A percentile compares a stretch with the other conserved stretches of the same genome.
Evolutionary conservation across 306 rosid species (phyloP).

Genomic region (Citrullus amarus): DNA sequence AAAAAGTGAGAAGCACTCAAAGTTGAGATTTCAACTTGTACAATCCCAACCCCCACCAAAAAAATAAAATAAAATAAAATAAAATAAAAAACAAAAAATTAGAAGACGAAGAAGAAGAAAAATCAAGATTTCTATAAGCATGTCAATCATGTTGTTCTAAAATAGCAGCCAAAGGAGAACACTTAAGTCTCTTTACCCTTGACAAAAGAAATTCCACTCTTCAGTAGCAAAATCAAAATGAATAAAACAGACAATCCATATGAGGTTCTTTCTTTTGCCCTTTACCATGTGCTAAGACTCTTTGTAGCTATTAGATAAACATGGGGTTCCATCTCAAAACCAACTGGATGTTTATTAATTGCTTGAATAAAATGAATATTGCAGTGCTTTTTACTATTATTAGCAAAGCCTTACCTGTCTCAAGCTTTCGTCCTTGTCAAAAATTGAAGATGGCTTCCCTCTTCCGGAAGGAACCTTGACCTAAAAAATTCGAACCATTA

Average conservation of each 20-base stretch:
- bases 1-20: background rate
- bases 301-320: too few relatives aligned
- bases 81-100: too few relatives aligned
- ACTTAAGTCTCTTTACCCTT: background rate
- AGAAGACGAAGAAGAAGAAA: too few relatives aligned
- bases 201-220: background rate
- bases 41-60: too few relatives aligned
- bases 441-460: conserved; percentile 50
- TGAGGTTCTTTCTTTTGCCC: background rate
- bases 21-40: background rate
- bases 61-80: too few relatives aligned
- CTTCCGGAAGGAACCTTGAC: conserved; percentile 53
- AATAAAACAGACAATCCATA: background rate
- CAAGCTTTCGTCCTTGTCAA: conserved; percentile 80
- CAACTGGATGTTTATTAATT: background rate
- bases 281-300: too few relatives aligned
- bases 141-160: background rate
- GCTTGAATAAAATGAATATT: background rate
- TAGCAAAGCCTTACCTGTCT: conserved; percentile 42
- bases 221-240: background rate
- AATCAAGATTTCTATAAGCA: background rate
- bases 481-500: conserved; percentile 31
- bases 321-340: too few relatives aligned
- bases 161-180: background rate
- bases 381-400: background rate